Evolutionary conservation across 768 basidiomycete species (phyloP), one percentile per base, ranked within the genome.

Genomic region (Leccinum longicurvipes): DNA sequence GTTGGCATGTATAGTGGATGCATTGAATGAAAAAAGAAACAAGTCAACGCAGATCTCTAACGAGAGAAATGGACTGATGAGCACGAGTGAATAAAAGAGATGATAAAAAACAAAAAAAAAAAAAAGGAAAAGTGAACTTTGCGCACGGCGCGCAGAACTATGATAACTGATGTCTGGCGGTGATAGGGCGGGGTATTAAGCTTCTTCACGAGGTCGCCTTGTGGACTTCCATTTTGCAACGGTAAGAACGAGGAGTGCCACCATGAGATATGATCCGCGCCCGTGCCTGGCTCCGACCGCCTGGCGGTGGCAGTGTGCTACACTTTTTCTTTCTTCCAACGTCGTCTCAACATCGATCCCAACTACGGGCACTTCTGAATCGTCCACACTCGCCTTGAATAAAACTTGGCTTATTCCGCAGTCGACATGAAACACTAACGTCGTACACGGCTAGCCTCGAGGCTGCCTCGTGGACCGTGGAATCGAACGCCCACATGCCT

Each of bases 161-260:
- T 19, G 10, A 21, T 8, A 23, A 28, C 34, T 42, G 50, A 48
- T 56, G 53, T 27, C 17, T 45, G 42, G 51, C 46, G 54, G 60
- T 48, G 57, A 51, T 53, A 57, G 21, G 36, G 60, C 48, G 63
- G 60, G 65, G 58, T 45, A 60, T 63, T 46, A 53, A 46, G 48
- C 58, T 54, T 60, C 50, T 47, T 48, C 55, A 58, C 59, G 61
- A 61, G 67, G 66, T 9, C 41, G 31, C 46, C 42, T 48, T 60
- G 66, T 53, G 58, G 51, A 27, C 41, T 53, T 51, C 57, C 54
- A 55, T 56, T 52, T 46, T 34, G 23, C 15, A 31, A 6, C 31
- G 23, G n/a, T n/a, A n/a, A n/a, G n/a, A n/a, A n/a, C n/a, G n/a
- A 56, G 25, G 17, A 56, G 49, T 50, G 50, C 60, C 56, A 23